phyloP scores from a whole-genome alignment of 148 eudicot genomes.

The Nepenthes gracilis region DNA sequence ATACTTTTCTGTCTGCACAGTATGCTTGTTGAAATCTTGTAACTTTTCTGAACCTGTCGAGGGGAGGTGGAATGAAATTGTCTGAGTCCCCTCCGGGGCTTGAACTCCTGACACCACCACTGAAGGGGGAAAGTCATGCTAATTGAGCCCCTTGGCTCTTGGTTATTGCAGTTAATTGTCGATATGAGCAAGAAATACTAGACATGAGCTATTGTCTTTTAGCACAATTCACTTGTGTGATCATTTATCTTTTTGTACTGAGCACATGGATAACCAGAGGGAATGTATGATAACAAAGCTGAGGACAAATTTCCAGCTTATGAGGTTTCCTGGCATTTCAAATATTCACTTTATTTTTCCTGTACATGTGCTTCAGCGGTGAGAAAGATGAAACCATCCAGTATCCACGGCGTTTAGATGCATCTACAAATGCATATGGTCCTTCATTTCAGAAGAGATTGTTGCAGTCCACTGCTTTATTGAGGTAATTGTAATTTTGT shows the following conservation, averaged over 20 bases:
- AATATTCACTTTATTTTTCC: neutral
- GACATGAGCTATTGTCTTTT: neutral
- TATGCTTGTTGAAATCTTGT: no score
- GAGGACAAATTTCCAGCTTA: no score
- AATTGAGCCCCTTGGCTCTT: no score
- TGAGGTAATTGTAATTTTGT: constrained; percentile 33
- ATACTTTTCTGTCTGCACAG: neutral
- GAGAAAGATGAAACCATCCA: constrained; percentile 69
- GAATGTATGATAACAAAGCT: neutral
- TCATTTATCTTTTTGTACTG: no score
- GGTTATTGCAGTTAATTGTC: neutral
- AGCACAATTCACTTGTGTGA: no score
- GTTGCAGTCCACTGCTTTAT: constrained; percentile 50
- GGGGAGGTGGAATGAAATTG: no score
- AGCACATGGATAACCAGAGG: neutral
- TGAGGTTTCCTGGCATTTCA: neutral
- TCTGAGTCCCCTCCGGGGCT: no score
- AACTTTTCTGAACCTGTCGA: no score
- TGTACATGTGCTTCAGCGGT: constrained; percentile 26
- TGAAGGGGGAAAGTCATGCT: no score
- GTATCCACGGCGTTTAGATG: constrained; percentile 48
- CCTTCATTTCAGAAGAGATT: constrained; percentile 64
- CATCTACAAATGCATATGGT: constrained; percentile 41
- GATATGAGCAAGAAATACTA: no score
- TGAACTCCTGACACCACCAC: no score